Evolutionary conservation across 345 rosid species (phyloP).

Genomic region (Rhizophora mangle): DNA sequence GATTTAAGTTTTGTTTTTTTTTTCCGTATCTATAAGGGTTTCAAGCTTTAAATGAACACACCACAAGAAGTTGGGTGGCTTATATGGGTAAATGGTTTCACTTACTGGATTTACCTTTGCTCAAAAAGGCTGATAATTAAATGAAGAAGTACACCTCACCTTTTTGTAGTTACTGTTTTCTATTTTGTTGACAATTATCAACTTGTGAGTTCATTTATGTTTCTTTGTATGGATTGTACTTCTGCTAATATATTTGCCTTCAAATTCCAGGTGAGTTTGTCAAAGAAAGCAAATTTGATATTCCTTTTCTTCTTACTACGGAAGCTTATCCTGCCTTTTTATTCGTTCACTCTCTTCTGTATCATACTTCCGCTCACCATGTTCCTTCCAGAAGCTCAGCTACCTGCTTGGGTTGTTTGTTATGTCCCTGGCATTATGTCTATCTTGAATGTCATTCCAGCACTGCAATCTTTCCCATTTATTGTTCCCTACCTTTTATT

Average conservation of each 20-base stretch:
- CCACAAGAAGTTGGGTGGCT: too few relatives aligned
- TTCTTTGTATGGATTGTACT: background rate
- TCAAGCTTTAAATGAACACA: too few relatives aligned
- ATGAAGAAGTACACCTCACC: too few relatives aligned
- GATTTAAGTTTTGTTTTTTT: too few relatives aligned
- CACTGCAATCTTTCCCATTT: conserved; percentile 83
- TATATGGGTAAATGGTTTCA: too few relatives aligned
- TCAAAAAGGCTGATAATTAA: background rate
- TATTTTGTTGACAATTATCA: background rate
- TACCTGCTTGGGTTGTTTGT: conserved; percentile 93
- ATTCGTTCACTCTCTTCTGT: conserved; percentile 95
- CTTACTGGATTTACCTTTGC: background rate
- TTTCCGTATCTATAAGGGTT: too few relatives aligned
- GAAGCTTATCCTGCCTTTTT: conserved; percentile 87
- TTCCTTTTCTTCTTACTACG: conserved; percentile 81
- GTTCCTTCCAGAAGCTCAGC: conserved; percentile 87
- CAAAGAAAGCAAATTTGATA: conserved; percentile 80
- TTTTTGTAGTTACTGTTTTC: too few relatives aligned
- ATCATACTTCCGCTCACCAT: conserved; percentile 83
- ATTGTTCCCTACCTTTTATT: conserved; percentile 90
- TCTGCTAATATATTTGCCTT: background rate
- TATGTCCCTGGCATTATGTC: conserved; percentile 87
- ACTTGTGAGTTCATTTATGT: background rate
- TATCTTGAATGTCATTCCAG: conserved; percentile 72
- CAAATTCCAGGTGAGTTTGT: conserved; percentile 51